Conservation (phyloP, 371 early-diverging fungal genomes). For the Mucor irregularis region DNA sequence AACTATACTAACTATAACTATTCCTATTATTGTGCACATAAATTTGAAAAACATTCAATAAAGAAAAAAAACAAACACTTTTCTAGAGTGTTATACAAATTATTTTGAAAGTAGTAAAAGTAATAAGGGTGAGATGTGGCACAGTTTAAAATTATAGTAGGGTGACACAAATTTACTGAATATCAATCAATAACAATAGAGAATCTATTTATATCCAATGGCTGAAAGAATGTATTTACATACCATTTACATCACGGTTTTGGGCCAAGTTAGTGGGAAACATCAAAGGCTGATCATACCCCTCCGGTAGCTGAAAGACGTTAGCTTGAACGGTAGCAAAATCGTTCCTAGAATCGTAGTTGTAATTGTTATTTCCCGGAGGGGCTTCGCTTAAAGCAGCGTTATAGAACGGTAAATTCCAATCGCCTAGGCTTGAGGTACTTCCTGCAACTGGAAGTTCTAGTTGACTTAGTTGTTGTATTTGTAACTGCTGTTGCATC, state of each 20-base stretch:
- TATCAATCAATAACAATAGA: neutral
- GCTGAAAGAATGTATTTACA: too few species aligned
- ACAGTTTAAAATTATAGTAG: neutral
- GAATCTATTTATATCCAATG: neutral
- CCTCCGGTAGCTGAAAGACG: constrained; percentile 15
- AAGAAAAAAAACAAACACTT: too few species aligned
- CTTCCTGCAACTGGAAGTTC: neutral
- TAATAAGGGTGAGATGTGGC: too few species aligned
- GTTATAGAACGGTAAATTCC: constrained; percentile 9
- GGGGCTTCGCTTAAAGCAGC: neutral
- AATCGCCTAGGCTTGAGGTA: neutral
- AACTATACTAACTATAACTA: neutral
- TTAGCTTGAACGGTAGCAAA: constrained; percentile 6
- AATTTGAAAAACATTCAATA: too few species aligned
- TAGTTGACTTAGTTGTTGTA: neutral
- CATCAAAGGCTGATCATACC: constrained; percentile 15
- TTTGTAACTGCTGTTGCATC: constrained; percentile 5
- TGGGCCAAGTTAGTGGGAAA: constrained; percentile 1
- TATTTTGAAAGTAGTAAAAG: too few species aligned
- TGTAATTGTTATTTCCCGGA: neutral
- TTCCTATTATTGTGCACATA: too few species aligned
- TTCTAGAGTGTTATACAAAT: too few species aligned
- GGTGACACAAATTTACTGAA: too few species aligned
- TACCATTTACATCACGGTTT: too few species aligned
- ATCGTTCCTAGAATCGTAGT: neutral